Evolutionary conservation across 441 rosid species (phyloP), one percentile per base, ranked within the genome.

Genomic region (Viola pubescens): DNA sequence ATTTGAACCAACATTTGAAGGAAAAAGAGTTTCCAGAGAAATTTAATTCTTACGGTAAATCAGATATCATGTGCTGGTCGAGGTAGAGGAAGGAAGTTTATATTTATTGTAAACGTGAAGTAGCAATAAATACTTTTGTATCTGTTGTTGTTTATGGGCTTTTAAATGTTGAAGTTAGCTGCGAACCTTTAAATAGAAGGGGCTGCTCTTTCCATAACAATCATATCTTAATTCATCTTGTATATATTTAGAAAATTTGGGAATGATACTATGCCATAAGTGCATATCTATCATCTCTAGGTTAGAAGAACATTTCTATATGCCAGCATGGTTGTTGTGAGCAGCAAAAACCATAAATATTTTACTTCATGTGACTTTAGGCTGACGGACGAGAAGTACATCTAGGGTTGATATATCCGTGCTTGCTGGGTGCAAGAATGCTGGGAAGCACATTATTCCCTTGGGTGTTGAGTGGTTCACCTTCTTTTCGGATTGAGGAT

Each of bases 321-420:
- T 2, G 49, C n/a, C 11, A 34, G 3, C n/a, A 37, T 13, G 13
- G 5, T 1, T 2, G 48, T 10, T 47, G 37, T 8, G 37, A 58
- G 12, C 56, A 9, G 14, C 3, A 8, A 67, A 56, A 37, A 19
- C 45, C 6, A 45, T 50, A 9, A 49, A 3, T 51, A 37, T 10
- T 54, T 64, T 57, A 13, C 63, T 48, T 9, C 42, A 49, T 63
- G 48, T 57, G 52, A 47, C n/a, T 58, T 72, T 65, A 94, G 99
- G 97, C 97, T 77, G 99, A 94, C 75, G 99, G 97, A 50, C 71
- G 96, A 71, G 95, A 82, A 80, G 86, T 86, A 66, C 70, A 75
- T 70, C 81, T 94, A 8, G 99, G 96, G 43, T 70, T 90, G 77
- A 75, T 90, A 70, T 88, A 82, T 75, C 88, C 96, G 37, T 90